Evolutionary conservation across 805 yeast species (phyloP), one percentile per base, ranked within the genome.

Genomic region (Hanseniaspora singularis): DNA sequence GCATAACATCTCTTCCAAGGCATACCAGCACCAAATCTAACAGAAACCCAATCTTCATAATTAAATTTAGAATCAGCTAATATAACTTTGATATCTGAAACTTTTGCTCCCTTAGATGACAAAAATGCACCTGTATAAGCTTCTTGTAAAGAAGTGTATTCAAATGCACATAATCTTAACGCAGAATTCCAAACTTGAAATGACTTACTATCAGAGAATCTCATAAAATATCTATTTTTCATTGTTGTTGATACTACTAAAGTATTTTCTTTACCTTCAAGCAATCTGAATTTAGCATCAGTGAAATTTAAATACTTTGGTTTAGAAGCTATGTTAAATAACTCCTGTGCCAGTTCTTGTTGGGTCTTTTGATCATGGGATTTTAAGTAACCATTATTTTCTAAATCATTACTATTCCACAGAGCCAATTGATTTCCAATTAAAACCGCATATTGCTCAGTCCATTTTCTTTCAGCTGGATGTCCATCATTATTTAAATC

Each of bases 1-100:
- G 95, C 89, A 67, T 75, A 92, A 58, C 96, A 89, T 50, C 94
- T 73, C 58, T 80, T 83, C 96, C 96, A 92, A 1, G 96, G 95
- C 94, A 86, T 85, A 20, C 98, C 98, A 9, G 92, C 75, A 16
- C 98, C 97, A 62, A 89, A 92, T 53, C 97, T 71, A 15, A 92
- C 94, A 60, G 87, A 74, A 36, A 82, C 87, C 96, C 96, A 89
- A 57, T 88, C 96, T 62, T 85, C 95, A 58, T 86, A 92, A 50
- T 75, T 76, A 59, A 77, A 83, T 57, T 89, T 80, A 16, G 92
- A 80, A 53, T 83, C 95, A 0, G 94, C 81, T 49, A 92, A 69
- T 38, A 92, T 70, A 14, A 89, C 81, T 51, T 83, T 74, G 51
- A 92, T 87, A 58, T 94, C 97, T 46, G 89, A 79, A 51, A 92